Conservation (phyloP, 2,329 filamentous ascomycete genomes). For the Ophiocordyceps camponoti-saundersi region DNA sequence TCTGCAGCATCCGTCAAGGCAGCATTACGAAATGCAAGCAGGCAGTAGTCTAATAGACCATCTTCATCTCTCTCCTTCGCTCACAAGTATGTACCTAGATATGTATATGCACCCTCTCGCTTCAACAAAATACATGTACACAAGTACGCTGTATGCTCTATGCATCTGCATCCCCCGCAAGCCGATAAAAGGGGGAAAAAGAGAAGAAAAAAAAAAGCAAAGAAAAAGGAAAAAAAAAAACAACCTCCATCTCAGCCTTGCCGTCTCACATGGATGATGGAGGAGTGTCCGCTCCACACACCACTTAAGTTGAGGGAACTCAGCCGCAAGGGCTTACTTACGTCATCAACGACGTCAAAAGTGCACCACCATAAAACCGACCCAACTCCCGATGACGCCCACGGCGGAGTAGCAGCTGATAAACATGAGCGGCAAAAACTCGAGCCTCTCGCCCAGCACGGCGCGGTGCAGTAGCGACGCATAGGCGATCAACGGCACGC, state of each 20-base stretch:
- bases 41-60: too few species aligned
- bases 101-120: too few species aligned
- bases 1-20: too few species aligned
- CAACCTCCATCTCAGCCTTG: slow-evolving; percentile 8
- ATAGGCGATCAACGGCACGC: slow-evolving; percentile 79
- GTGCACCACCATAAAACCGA: slow-evolving; percentile 87
- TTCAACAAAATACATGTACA: not conserved
- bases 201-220: not conserved
- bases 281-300: too few species aligned
- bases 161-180: not conserved
- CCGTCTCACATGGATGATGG: slow-evolving; percentile 12
- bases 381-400: slow-evolving; percentile 90
- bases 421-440: slow-evolving; percentile 94
- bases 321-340: slow-evolving; percentile 2
- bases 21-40: too few species aligned
- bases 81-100: too few species aligned
- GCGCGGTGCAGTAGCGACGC: slow-evolving; percentile 69
- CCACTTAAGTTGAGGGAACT: slow-evolving; percentile 11
- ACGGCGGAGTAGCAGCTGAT: slow-evolving; percentile 87
- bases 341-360: slow-evolving; percentile 46
- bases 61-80: too few species aligned
- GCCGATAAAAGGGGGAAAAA: not conserved
- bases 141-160: not conserved
- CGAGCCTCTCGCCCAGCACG: slow-evolving; percentile 67
- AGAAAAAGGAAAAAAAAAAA: not conserved